Percentiles rank a stretch among this genome's conserved stretches.
These are phyloP conservation scores for Selaginella moellendorffii DNA, from an alignment of 75 land plant species.

Conservation along the genomic window DNA sequence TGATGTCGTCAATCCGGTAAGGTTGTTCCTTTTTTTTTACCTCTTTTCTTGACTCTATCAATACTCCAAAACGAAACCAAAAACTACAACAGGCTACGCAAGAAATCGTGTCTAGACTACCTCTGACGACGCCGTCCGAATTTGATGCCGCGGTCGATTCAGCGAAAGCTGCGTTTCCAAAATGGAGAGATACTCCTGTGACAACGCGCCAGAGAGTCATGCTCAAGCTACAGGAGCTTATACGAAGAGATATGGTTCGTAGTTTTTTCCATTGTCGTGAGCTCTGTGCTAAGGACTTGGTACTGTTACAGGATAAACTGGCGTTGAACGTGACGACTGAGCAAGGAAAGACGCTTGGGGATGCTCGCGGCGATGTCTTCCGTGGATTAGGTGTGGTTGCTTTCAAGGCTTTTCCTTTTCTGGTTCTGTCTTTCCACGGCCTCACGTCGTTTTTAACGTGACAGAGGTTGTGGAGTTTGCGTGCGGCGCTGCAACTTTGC, in stretches of 20 bases:
- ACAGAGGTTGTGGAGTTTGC: constrained; percentile 95
- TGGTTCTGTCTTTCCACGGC: too few species aligned
- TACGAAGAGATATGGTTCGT: constrained; percentile 80
- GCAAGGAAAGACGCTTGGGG: constrained; percentile 83
- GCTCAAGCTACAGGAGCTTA: constrained; percentile 91
- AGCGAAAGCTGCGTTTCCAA: constrained; percentile 63
- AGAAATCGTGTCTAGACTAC: constrained; percentile 64
- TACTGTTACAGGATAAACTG: constrained; percentile 64
- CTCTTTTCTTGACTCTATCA: background rate
- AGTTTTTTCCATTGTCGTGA: too few species aligned
- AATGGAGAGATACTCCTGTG: constrained; percentile 75
- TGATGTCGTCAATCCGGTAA: constrained; percentile 52
- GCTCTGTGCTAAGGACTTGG: too few species aligned
- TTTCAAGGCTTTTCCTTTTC: too few species aligned
- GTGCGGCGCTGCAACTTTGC: constrained; percentile 82
- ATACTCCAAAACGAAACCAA: too few species aligned
- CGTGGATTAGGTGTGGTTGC: constrained; percentile 80
- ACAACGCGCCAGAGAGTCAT: constrained; percentile 77
- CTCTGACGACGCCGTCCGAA: constrained; percentile 63
- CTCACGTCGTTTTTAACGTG: too few species aligned
- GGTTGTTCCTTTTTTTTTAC: background rate
- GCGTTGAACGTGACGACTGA: constrained; percentile 74
- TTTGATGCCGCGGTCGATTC: constrained; percentile 69
- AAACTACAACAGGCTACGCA: constrained; percentile 94
- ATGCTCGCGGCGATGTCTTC: constrained; percentile 93